A percentile compares a stretch with the other conserved stretches of the same genome.
Evolutionary conservation across 768 basidiomycete species (phyloP).

Genomic region (Rubroboletus pulcherrimus): DNA sequence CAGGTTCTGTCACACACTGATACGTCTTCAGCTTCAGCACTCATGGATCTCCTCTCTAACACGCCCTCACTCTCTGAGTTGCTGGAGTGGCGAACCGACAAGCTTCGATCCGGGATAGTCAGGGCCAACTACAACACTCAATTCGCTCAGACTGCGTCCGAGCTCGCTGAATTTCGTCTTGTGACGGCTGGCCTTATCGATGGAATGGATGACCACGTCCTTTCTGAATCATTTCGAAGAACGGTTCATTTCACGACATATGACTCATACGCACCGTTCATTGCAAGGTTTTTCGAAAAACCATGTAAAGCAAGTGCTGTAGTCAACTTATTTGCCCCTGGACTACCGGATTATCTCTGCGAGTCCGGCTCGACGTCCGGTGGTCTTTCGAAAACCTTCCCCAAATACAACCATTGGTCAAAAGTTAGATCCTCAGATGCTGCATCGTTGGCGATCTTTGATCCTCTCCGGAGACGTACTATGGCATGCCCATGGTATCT

Average conservation of each 20-base stretch:
- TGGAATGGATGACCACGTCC: background rate
- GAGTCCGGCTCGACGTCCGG: conserved; percentile 21
- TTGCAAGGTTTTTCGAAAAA: conserved; percentile 5
- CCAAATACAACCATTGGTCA: conserved; percentile 1
- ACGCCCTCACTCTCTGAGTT: background rate
- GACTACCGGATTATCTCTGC: conserved; percentile 17
- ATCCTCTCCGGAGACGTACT: conserved; percentile 5
- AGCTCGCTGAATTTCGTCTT: conserved; percentile 6
- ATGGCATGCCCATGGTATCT: conserved; percentile 1
- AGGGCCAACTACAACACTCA: conserved; percentile 1
- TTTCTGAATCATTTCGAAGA: conserved; percentile 7
- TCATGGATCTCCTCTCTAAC: background rate
- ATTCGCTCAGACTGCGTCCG: conserved; percentile 3
- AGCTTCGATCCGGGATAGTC: background rate
- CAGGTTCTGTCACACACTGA: background rate
- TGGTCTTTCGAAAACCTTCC: conserved; percentile 10
- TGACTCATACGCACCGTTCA: conserved; percentile 11
- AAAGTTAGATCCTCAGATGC: background rate
- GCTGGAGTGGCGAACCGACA: background rate
- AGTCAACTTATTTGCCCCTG: conserved; percentile 13
- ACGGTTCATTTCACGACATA: conserved; percentile 16
- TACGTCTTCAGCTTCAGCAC: background rate
- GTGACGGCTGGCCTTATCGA: background rate
- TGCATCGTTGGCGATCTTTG: background rate
- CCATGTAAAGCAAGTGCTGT: conserved; percentile 3